Evolutionary conservation across 495 filamentous ascomycete species (phyloP).

Genomic region (Tirmania nivea): DNA sequence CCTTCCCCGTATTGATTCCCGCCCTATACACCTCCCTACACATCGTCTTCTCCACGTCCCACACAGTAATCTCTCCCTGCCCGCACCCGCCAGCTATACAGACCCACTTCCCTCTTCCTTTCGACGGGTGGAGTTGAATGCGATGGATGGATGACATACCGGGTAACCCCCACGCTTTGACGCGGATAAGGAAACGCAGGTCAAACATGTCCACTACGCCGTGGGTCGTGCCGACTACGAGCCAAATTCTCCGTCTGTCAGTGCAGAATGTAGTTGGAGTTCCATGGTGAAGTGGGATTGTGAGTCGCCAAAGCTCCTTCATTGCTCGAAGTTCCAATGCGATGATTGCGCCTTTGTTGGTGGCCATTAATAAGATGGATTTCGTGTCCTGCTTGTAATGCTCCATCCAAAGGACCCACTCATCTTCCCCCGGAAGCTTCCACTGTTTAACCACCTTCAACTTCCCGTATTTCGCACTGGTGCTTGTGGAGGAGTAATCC

Average conservation of each 20-base stretch:
- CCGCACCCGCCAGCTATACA: slow-evolving; percentile 76
- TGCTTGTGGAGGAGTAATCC: slow-evolving; percentile 40
- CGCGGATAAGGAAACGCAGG: slow-evolving; percentile 66
- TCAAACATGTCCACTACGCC: slow-evolving; percentile 93
- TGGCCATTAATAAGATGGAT: slow-evolving; percentile 67
- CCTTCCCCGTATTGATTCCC: slow-evolving; percentile 25
- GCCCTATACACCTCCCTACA: slow-evolving; percentile 79
- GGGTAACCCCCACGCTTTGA: slow-evolving; percentile 76
- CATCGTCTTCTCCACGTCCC: slow-evolving; percentile 78
- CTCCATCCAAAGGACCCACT: slow-evolving; percentile 78
- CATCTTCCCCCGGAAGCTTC: slow-evolving; percentile 39
- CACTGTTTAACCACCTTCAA: slow-evolving; percentile 56
- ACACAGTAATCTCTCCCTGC: slow-evolving; percentile 79
- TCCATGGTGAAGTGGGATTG: slow-evolving; percentile 85
- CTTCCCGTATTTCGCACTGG: slow-evolving; percentile 50
- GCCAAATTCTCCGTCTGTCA: slow-evolving; percentile 66
- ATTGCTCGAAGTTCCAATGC: slow-evolving; percentile 80
- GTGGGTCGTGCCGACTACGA: slow-evolving; percentile 77
- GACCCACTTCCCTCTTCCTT: slow-evolving; percentile 55
- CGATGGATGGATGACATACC: slow-evolving; percentile 64
- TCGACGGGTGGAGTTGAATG: slow-evolving; percentile 52
- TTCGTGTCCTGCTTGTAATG: slow-evolving; percentile 60
- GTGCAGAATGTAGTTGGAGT: slow-evolving; percentile 83
- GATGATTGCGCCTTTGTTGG: slow-evolving; percentile 59
- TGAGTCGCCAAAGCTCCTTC: slow-evolving; percentile 53